Evolutionary conservation across 768 basidiomycete genomes (phyloP), one percentile per base, ranked within the genome.

Genomic region (Amanita molliuscula): DNA sequence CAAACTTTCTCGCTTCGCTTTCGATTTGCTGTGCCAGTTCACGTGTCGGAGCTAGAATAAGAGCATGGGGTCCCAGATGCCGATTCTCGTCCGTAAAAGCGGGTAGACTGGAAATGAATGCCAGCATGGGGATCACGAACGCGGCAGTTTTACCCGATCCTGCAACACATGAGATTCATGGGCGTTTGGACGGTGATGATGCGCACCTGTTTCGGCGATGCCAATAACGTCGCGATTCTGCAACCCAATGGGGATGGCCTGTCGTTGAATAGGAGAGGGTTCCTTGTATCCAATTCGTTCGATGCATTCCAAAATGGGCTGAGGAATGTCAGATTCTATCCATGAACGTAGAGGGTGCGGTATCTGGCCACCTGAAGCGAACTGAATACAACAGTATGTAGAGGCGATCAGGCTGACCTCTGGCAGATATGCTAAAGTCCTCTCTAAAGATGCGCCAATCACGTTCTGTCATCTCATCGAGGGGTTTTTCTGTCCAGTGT

Each of bases 391-490:
- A 47, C 28, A 6, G 23, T 41, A 23, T n/a, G 41, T 16, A 25
- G 41, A 9, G 23, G 48, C 42, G 50, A 35, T 51, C n/a, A 33
- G 31, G 62, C 73, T 23, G 45, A 85, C 94, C 95, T 66, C 94
- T 69, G 1, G 94, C 85, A 51, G 90, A 82, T 52, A 99, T 99
- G 60, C 85, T 94, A 70, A 95, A 99, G 67, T 99, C 96, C 66
- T 98, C 96, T 54, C 94, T 73, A 72, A 99, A 98, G 63, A 99
- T 99, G 59, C 96, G 81, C 96, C 96, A 99, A 63, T 99, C 96
- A 43, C 96, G 76, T 60, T 98, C 96, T 62, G 87, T 91, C 84
- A 99, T 97, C 67, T 97, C 93, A 3, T 74, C 63, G 36, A 98
- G 70, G 1, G 84, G 78, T 65, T 99, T 99, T 13, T 98, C 94